A percentile compares a stretch with the other conserved stretches of the same genome.
phyloP scores from a whole-genome alignment of 495 filamentous ascomycete genomes.

The Penicillium egyptiacum region DNA sequence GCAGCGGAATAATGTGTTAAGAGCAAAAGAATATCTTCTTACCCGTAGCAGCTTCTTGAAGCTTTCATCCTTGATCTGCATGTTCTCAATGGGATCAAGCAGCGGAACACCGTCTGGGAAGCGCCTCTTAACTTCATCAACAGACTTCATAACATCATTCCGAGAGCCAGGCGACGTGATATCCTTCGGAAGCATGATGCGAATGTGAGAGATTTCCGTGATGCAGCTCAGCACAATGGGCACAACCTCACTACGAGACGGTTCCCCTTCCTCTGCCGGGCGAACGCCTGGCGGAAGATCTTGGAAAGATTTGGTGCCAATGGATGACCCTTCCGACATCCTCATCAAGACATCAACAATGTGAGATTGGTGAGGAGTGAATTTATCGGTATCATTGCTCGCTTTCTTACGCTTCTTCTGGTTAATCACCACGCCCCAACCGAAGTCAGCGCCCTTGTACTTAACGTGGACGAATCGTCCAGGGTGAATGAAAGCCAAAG shows the following conservation, averaged over 20 bases:
- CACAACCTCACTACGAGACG: constrained; percentile 76
- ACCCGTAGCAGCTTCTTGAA: constrained; percentile 90
- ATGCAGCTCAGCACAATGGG: constrained; percentile 84
- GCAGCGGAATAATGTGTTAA: neutral
- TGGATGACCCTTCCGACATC: constrained; percentile 59
- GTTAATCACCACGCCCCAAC: constrained; percentile 86
- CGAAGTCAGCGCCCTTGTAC: constrained; percentile 76
- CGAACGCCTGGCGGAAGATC: constrained; percentile 64
- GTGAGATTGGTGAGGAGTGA: constrained; percentile 68
- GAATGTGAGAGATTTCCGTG: constrained; percentile 70
- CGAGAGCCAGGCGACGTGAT: constrained; percentile 59
- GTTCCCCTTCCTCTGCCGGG: constrained; percentile 64
- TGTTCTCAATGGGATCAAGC: constrained; percentile 90
- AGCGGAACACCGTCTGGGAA: constrained; percentile 92
- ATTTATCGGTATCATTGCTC: constrained; percentile 62
- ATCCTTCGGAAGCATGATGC: constrained; percentile 78
- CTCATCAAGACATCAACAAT: constrained; percentile 78
- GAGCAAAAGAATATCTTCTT: constrained; percentile 21
- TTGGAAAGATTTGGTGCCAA: constrained; percentile 56
- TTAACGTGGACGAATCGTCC: constrained; percentile 85
- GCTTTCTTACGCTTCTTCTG: constrained; percentile 58
- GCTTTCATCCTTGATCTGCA: constrained; percentile 84
- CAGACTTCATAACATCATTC: constrained; percentile 61
- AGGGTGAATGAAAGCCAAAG: constrained; percentile 72
- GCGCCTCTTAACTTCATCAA: constrained; percentile 74